Evolutionary conservation across 2,329 filamentous ascomycete species (phyloP).

Genomic region (Aspergillus felis): DNA sequence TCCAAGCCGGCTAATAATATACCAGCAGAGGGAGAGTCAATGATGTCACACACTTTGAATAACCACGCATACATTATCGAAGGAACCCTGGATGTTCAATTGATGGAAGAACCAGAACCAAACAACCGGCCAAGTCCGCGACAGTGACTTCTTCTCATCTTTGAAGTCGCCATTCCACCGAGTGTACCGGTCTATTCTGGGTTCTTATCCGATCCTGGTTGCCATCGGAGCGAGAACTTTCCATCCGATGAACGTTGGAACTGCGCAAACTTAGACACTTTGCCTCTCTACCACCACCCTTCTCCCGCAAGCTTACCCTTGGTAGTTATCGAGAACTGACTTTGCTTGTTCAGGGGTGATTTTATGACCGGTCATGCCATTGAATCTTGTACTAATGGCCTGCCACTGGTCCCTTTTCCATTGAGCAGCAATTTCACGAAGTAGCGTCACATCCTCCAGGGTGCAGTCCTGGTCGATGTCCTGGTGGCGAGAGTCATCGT

Average conservation of each 20-base stretch:
- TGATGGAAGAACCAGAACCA: not conserved
- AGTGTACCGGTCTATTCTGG: not conserved
- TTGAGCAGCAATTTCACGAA: slow-evolving; percentile 42
- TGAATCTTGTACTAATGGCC: slow-evolving; percentile 46
- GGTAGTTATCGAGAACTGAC: slow-evolving; percentile 11
- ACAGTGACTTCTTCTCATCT: not conserved
- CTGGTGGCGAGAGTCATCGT: not conserved
- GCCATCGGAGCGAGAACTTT: not conserved
- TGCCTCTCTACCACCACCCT: not conserved
- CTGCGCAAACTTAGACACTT: not conserved
- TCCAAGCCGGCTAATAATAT: no score
- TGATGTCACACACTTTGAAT: slow-evolving; percentile 8
- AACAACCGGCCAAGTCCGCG: slow-evolving; percentile 1
- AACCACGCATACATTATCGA: not conserved
- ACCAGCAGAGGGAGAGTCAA: not conserved
- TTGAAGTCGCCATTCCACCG: not conserved
- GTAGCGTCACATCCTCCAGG: slow-evolving; percentile 26
- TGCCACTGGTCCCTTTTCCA: slow-evolving; percentile 46
- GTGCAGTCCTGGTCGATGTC: slow-evolving; percentile 24
- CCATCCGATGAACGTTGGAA: not conserved
- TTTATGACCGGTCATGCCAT: slow-evolving; percentile 46
- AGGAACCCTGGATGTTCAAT: slow-evolving; percentile 6
- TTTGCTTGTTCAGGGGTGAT: slow-evolving; percentile 40
- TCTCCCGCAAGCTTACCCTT: not conserved
- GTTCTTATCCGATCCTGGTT: not conserved